A percentile compares a stretch with the other conserved stretches of the same genome.
phyloP scores from a whole-genome alignment of 2,329 filamentous ascomycete genomes.

The Apiospora kogelbergensis region DNA sequence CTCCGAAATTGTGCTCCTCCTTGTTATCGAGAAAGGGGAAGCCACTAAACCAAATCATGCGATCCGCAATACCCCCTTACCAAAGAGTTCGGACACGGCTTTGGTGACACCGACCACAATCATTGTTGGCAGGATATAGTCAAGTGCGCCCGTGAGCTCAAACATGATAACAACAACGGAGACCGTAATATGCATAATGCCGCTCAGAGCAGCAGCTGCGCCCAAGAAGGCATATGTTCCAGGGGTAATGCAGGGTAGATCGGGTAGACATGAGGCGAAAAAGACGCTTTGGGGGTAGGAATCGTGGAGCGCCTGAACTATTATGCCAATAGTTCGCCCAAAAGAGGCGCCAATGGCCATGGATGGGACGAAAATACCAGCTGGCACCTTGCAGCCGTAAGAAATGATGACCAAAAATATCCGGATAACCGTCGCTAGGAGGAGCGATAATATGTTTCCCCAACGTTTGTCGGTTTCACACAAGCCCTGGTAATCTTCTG shows the following conservation, averaged over 20 bases:
- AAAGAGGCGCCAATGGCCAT: slow-evolving; percentile 98
- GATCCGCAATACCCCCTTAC: slow-evolving; percentile 97
- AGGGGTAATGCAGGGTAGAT: slow-evolving; percentile 93
- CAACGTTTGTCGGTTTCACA: slow-evolving; percentile 78
- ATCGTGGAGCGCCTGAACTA: slow-evolving; percentile 88
- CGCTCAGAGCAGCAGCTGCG: slow-evolving; percentile 85
- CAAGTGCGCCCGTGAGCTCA: slow-evolving; percentile 93
- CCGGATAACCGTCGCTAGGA: slow-evolving; percentile 77
- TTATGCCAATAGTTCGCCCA: slow-evolving; percentile 88
- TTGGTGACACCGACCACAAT: slow-evolving; percentile 98
- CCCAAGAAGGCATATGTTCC: slow-evolving; percentile 96
- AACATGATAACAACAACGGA: slow-evolving; percentile 99
- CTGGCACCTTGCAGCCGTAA: slow-evolving; percentile 96
- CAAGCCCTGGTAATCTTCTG: slow-evolving; percentile 83
- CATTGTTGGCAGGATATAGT: slow-evolving; percentile 97
- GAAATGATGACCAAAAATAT: slow-evolving; percentile 89
- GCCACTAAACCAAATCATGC: slow-evolving; percentile 98
- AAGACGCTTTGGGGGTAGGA: slow-evolving; percentile 79
- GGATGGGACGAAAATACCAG: slow-evolving; percentile 95
- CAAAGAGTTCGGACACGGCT: slow-evolving; percentile 84
- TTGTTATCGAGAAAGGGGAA: slow-evolving; percentile 97
- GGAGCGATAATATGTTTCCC: slow-evolving; percentile 75
- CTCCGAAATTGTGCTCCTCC: slow-evolving; percentile 94
- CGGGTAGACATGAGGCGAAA: slow-evolving; percentile 85
- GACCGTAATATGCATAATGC: slow-evolving; percentile 97